Conservation (phyloP, 108 stramenopile genomes). For the Mayamaea pseudoterrestris region DNA sequence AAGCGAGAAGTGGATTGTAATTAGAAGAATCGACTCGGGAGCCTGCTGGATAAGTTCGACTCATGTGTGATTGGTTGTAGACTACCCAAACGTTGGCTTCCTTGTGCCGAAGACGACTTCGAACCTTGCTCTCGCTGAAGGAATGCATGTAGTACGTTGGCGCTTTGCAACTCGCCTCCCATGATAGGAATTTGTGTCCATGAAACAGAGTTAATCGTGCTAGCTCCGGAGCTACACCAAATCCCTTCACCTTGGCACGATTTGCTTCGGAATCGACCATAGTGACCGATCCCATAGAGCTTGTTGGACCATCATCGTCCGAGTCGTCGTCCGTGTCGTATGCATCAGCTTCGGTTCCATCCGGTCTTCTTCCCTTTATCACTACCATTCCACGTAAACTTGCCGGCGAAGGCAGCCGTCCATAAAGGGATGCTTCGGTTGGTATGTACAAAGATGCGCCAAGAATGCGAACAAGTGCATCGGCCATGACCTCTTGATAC, state of each 20-base stretch:
- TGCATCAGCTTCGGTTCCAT: constrained; percentile 17
- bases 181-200: constrained; percentile 37
- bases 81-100: constrained; percentile 45
- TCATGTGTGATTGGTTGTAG: constrained; percentile 79
- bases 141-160: constrained; percentile 69
- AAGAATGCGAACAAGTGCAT: constrained; percentile 42
- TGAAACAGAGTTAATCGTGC: constrained; percentile 67
- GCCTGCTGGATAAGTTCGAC: constrained; percentile 83
- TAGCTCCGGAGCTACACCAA: constrained; percentile 38
- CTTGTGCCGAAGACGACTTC: constrained; percentile 22
- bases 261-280: background rate
- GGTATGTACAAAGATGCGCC: constrained; percentile 70
- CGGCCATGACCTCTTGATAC: constrained; percentile 86
- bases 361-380: constrained; percentile 70
- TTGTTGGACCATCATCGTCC: constrained; percentile 18
- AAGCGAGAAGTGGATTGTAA: constrained; percentile 77
- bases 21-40: constrained; percentile 82
- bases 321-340: constrained; percentile 27
- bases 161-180: constrained; percentile 22
- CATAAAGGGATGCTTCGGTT: constrained; percentile 23
- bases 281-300: background rate
- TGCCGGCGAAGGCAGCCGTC: constrained; percentile 56
- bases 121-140: constrained; percentile 58
- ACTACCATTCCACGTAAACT: constrained; percentile 70
- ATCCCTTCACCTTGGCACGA: background rate